Evolutionary conservation across 495 filamentous ascomycete genomes (phyloP), one percentile per base, ranked within the genome.

Genomic region (Gamarada debralockiae): DNA sequence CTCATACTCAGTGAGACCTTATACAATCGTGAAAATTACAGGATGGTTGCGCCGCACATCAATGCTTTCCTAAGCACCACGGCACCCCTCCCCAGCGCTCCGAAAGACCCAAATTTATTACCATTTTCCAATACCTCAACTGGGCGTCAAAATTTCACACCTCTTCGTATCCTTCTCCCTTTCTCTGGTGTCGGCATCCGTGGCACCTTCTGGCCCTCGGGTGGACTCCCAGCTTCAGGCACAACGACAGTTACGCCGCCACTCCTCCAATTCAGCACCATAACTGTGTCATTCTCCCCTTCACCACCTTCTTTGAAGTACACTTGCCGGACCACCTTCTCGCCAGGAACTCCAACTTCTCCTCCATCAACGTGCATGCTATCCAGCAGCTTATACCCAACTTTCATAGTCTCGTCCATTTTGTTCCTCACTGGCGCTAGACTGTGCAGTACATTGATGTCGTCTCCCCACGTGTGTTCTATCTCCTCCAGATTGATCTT

Each of bases 391-490:
- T 50, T 54, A 27, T 58, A 60, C 1, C 37, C 22, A 0, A 53
- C 29, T 36, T 61, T 61, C 24, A 6, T 21, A 0, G 58, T 54
- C 3, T 46, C 45, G 1, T 10, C 31, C 48, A 64, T 33, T 27
- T 48, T 52, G 0, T 18, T 14, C 38, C 61, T 25, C 2, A 40
- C 15, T 9, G 58, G 61, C 20, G 45, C 52, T 8, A 60, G 38
- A 12, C 21, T 41, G 31, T 63, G 61, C 34, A 49, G n/a, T 10
- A 63, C 55, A 22, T 50, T 49, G 21, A 58, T 56, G 15, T 58
- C 54, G 21, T 63, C 55, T 0, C 34, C 52, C 61, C 61, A 63
- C 1, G 61, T 63, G 20, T 55, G 2, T 44, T 63, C 61, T 27
- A 58, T 58, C 27, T 53, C 20, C 15, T 53, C 33, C 3, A 63